phyloP scores from a whole-genome alignment of 495 filamentous ascomycete species.

The Penicillium soppii region DNA sequence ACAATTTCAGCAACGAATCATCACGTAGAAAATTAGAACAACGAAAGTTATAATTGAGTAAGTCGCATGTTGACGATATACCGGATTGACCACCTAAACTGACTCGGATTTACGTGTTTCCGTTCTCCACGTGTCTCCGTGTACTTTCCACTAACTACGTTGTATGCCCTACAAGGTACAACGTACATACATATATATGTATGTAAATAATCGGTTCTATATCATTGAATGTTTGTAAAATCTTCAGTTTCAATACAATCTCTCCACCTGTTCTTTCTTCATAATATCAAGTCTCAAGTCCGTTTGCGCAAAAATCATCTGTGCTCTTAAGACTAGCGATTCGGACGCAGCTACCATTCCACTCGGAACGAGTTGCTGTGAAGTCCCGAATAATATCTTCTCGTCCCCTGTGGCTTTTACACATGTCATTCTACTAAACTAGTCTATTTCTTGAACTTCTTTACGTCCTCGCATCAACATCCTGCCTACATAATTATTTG shows the following conservation, averaged over 20 bases:
- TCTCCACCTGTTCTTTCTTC: background rate
- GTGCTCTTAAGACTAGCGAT: background rate
- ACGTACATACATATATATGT: too few species aligned
- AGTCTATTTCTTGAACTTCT: too few species aligned
- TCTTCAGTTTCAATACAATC: background rate
- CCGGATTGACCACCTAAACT: conserved; percentile 42
- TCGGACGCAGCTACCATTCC: background rate
- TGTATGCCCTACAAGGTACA: too few species aligned
- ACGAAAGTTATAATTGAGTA: background rate
- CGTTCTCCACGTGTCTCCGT: conserved; percentile 24
- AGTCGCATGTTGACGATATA: conserved; percentile 28
- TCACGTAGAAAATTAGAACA: conserved; percentile 12
- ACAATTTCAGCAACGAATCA: conserved; percentile 12
- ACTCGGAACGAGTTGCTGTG: background rate
- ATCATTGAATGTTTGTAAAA: too few species aligned
- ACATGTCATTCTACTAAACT: background rate
- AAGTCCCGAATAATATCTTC: background rate
- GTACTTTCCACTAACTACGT: too few species aligned
- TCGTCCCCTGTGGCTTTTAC: background rate
- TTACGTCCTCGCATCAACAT: background rate
- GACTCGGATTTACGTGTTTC: conserved; percentile 37
- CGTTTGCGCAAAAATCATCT: background rate
- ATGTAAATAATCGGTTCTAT: too few species aligned
- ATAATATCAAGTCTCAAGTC: background rate
- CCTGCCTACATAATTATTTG: too few species aligned